These are phyloP conservation scores for Tulasnella sp. DNA, from an alignment of 768 basidiomycete species.

Conservation along the genomic window DNA sequence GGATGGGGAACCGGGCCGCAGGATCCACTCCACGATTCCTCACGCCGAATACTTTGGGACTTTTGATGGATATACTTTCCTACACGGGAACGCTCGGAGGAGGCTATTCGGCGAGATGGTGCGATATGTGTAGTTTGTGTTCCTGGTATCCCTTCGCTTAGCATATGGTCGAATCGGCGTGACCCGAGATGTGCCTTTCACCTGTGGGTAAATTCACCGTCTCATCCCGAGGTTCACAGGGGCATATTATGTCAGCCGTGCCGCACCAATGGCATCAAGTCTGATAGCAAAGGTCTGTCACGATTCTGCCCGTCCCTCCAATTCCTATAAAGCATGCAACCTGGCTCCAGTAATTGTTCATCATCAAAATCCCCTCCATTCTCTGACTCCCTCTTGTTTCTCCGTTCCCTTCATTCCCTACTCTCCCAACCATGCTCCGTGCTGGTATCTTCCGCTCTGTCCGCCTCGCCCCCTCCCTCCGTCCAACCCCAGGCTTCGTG, in stretches of 20 bases:
- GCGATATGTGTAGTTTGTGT: neutral
- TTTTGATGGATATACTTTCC: neutral
- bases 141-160: slow-evolving; percentile 3
- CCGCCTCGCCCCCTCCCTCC: neutral
- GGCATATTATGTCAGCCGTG: neutral
- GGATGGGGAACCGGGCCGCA: neutral
- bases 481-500: neutral
- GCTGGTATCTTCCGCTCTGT: slow-evolving; percentile 1
- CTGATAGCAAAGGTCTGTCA: neutral
- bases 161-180: neutral
- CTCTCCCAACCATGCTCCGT: slow-evolving; percentile 12
- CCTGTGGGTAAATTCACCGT: neutral
- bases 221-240: neutral
- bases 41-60: neutral
- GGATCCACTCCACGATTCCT: neutral
- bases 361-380: neutral
- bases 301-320: neutral
- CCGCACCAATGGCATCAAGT: neutral
- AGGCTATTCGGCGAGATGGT: neutral
- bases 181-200: neutral
- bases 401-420: neutral
- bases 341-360: neutral
- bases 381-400: neutral
- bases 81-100: neutral
- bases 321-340: neutral